Evolutionary conservation across 139 green algal species (phyloP).

Genomic region (Haematococcus lacustris): DNA sequence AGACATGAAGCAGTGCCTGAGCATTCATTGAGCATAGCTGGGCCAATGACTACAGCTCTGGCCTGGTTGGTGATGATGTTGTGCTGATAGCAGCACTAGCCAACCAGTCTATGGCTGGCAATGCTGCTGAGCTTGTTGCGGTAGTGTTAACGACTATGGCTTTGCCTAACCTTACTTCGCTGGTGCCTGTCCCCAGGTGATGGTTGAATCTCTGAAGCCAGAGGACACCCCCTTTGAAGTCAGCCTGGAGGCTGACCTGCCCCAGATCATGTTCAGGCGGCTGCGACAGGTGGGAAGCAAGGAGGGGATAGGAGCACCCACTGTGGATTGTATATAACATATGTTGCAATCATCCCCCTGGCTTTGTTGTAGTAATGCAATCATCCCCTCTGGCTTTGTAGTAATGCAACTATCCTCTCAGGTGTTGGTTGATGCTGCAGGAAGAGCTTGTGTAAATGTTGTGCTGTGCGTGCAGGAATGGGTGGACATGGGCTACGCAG

Average conservation of each 20-base stretch:
- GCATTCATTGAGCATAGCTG: background rate
- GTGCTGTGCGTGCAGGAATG: conserved; percentile 10
- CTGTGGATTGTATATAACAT: background rate
- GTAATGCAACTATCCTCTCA: background rate
- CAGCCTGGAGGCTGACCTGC: conserved; percentile 16
- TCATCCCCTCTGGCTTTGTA: no score
- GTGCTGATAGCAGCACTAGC: background rate
- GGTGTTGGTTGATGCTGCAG: background rate
- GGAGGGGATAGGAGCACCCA: background rate
- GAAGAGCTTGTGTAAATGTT: background rate
- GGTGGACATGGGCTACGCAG: conserved; percentile 28
- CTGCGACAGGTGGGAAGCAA: conserved; percentile 25
- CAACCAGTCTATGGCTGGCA: no score
- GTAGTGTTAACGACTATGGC: background rate
- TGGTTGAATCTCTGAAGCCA: conserved; percentile 67
- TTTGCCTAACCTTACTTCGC: background rate
- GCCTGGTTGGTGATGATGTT: background rate
- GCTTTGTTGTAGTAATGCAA: background rate
- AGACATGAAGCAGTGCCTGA: background rate
- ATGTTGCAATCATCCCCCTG: background rate
- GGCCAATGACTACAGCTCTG: background rate
- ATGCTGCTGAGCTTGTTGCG: no score
- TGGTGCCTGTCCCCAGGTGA: conserved; percentile 18
- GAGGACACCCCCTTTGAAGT: conserved; percentile 53
- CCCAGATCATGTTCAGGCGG: conserved; percentile 27